Percentiles rank a stretch among this genome's conserved stretches.
phyloP scores from a whole-genome alignment of 352 stramenopile genomes.

The Pythium aristosporum region DNA sequence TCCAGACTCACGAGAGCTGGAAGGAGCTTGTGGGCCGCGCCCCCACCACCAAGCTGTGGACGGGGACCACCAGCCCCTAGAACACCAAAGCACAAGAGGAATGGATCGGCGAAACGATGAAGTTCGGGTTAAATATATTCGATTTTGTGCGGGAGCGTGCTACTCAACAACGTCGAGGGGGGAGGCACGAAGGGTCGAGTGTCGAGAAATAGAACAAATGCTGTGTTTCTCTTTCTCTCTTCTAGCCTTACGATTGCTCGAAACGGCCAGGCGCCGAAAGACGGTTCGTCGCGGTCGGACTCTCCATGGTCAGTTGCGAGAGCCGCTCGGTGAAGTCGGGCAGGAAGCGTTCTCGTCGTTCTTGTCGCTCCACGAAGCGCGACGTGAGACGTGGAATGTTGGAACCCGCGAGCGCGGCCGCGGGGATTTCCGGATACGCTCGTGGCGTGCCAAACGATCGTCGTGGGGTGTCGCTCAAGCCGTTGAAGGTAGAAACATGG shows the following conservation, averaged over 20 bases:
- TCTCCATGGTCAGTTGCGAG: slow-evolving; percentile 24
- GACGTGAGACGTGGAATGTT: slow-evolving; percentile 22
- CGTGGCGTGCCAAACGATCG: slow-evolving; percentile 22
- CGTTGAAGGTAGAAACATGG: neutral
- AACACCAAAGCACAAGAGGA: neutral
- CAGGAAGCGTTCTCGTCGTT: slow-evolving; percentile 7
- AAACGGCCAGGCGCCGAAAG: slow-evolving; percentile 27
- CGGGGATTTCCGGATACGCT: slow-evolving; percentile 24
- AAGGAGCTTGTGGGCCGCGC: slow-evolving; percentile 72
- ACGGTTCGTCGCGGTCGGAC: slow-evolving; percentile 22
- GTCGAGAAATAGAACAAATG: neutral
- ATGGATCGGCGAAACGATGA: neutral
- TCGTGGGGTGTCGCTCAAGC: slow-evolving; percentile 8
- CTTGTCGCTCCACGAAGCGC: slow-evolving; percentile 9
- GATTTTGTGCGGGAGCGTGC: slow-evolving; percentile 6
- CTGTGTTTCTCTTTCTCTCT: neutral
- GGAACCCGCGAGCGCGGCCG: slow-evolving; percentile 11
- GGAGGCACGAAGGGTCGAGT: neutral
- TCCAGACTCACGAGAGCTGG: slow-evolving; percentile 87
- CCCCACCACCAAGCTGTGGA: slow-evolving; percentile 65
- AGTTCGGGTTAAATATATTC: slow-evolving; percentile 37
- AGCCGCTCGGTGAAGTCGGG: slow-evolving; percentile 22
- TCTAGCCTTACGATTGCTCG: slow-evolving; percentile 21
- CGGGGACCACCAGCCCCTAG: slow-evolving; percentile 23
- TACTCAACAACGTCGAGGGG: neutral